Evolutionary conservation across 164 flowering plant genomes (phyloP).

Genomic region (Hamamelis virginiana): DNA sequence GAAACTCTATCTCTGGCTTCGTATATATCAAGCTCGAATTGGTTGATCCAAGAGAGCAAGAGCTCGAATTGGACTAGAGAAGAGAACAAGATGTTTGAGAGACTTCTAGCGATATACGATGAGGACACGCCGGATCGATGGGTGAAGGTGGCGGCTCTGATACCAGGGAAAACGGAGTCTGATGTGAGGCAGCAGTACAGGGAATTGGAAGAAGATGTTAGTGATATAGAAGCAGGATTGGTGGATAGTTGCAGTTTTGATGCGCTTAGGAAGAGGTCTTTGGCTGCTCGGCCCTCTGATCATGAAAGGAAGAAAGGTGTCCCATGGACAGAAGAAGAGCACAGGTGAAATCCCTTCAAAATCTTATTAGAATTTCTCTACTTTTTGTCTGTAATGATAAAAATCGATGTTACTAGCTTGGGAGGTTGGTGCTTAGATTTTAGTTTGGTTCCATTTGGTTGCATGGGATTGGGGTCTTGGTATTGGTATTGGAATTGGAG

Average conservation of each 20-base stretch:
- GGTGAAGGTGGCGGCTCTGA: constrained; percentile 14
- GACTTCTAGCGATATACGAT: constrained; percentile 11
- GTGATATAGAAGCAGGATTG: constrained; percentile 19
- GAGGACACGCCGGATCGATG: constrained; percentile 16
- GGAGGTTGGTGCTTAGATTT: not conserved
- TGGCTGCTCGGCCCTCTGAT: constrained; percentile 20
- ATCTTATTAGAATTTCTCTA: no score
- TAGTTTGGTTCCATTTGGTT: not conserved
- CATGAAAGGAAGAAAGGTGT: constrained; percentile 61
- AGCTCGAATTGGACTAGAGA: constrained; percentile 50
- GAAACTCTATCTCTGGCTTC: constrained; percentile 34
- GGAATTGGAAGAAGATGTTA: constrained; percentile 16
- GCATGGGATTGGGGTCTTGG: not conserved
- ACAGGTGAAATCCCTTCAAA: constrained; percentile 30
- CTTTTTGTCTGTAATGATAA: no score
- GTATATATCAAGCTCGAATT: constrained; percentile 12
- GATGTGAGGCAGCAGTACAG: constrained; percentile 18
- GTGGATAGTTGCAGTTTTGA: not conserved
- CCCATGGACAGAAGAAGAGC: constrained; percentile 66
- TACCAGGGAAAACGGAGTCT: constrained; percentile 16
- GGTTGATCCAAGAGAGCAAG: constrained; percentile 24
- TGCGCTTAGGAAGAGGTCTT: constrained; percentile 30
- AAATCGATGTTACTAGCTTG: not conserved
- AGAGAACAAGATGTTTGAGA: constrained; percentile 40
- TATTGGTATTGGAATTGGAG: no score